These are phyloP conservation scores for Symbiodinium pilosum DNA, from an alignment of 73 alveolate species.

Conservation along the genomic window DNA sequence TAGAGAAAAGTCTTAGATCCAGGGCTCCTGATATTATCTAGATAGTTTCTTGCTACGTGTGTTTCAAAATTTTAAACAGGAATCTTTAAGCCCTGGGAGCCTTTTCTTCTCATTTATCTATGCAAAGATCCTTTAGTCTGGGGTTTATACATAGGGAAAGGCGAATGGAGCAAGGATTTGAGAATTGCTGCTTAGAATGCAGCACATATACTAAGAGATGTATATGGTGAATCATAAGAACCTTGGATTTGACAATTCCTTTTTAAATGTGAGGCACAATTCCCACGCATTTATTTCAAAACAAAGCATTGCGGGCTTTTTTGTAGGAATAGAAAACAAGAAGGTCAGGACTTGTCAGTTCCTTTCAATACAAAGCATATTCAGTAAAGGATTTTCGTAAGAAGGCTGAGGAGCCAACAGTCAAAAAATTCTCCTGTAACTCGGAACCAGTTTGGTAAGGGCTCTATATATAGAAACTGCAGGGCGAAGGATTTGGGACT, in stretches of 20 bases:
- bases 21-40: too few relatives aligned
- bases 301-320: background rate
- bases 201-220: background rate
- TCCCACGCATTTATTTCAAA: background rate
- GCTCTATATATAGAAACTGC: background rate
- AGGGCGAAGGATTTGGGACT: background rate
- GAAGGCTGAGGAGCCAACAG: background rate
- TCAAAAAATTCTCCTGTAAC: background rate
- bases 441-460: background rate
- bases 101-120: too few relatives aligned
- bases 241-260: background rate
- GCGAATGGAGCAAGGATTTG: conserved; percentile 3
- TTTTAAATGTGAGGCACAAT: background rate
- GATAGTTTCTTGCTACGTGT: too few relatives aligned
- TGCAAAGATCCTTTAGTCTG: background rate
- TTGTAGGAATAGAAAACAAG: background rate
- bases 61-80: too few relatives aligned
- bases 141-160: background rate
- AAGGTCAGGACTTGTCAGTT: background rate
- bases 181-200: background rate
- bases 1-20: too few relatives aligned
- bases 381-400: background rate
- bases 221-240: background rate
- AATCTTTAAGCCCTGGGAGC: too few relatives aligned
- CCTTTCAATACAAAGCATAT: background rate